A percentile compares a stretch with the other conserved stretches of the same genome.
phyloP scores from a whole-genome alignment of 1,284 basidiomycete genomes.

The Lentinula novae-zelandiae region DNA sequence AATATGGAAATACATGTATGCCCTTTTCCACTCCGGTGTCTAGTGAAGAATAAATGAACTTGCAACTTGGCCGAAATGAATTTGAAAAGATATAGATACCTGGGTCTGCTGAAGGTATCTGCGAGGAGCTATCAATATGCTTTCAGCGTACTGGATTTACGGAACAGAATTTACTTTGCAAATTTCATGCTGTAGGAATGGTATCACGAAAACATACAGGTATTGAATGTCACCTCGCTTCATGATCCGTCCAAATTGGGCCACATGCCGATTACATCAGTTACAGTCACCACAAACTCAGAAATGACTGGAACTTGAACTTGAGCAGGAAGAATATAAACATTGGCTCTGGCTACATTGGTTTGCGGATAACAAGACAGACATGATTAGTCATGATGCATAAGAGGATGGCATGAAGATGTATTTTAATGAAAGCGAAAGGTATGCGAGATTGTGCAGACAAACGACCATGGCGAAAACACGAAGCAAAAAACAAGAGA shows the following conservation, averaged over 20 bases:
- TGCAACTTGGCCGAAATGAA: not conserved
- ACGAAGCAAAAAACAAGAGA: conserved; percentile 1
- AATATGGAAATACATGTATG: conserved; percentile 58
- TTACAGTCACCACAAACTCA: not conserved
- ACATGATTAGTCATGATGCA: not conserved
- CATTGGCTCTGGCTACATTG: conserved; percentile 4
- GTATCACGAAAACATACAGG: not conserved
- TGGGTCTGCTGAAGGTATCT: conserved; percentile 72
- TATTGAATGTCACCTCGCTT: no score
- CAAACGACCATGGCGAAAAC: not conserved
- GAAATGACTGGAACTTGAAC: not conserved
- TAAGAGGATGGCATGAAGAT: not conserved
- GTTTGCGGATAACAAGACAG: conserved; percentile 1
- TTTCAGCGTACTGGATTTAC: not conserved
- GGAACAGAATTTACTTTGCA: conserved; percentile 36
- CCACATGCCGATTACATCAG: no score
- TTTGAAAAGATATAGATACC: conserved; percentile 31
- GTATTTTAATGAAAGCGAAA: not conserved
- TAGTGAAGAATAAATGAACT: conserved; percentile 23
- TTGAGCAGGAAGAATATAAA: not conserved
- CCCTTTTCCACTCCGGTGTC: conserved; percentile 80
- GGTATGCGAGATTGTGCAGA: not conserved
- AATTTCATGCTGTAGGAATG: conserved; percentile 44
- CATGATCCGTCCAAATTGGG: no score
- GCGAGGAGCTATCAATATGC: not conserved